phyloP scores from a whole-genome alignment of 2,329 filamentous ascomycete species.

The Plectosphaerella cucumerina region DNA sequence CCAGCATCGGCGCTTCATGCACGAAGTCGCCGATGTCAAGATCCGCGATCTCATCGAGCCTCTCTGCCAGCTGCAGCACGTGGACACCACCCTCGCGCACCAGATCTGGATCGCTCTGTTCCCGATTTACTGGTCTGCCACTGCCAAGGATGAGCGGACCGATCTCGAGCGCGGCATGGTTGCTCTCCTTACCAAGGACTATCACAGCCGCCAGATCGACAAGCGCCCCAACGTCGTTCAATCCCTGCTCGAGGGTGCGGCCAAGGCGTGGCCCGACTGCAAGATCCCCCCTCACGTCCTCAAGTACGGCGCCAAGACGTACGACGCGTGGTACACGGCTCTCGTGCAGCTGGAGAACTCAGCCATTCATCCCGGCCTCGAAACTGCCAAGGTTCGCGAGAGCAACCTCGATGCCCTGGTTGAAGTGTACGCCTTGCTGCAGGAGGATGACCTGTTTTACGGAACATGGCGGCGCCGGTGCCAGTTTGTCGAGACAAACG shows the following conservation, averaged over 20 bases:
- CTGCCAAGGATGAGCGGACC: slow-evolving; percentile 79
- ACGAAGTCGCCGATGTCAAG: slow-evolving; percentile 80
- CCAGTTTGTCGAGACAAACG: slow-evolving; percentile 96
- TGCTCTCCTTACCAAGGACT: slow-evolving; percentile 88
- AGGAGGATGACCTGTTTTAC: slow-evolving; percentile 97
- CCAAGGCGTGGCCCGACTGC: slow-evolving; percentile 79
- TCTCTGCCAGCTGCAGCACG: slow-evolving; percentile 85
- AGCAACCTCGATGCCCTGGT: slow-evolving; percentile 96
- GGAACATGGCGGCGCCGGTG: slow-evolving; percentile 93
- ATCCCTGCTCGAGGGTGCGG: slow-evolving; percentile 82
- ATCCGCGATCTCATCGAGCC: slow-evolving; percentile 87
- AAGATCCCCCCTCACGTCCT: slow-evolving; percentile 94
- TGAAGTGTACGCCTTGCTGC: slow-evolving; percentile 82
- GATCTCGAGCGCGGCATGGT: slow-evolving; percentile 91
- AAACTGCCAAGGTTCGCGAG: slow-evolving; percentile 80
- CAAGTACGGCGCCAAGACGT: slow-evolving; percentile 91
- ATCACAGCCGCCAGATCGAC: slow-evolving; percentile 90
- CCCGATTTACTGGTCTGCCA: slow-evolving; percentile 88
- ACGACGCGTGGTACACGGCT: slow-evolving; percentile 96
- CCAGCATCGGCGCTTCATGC: slow-evolving; percentile 77
- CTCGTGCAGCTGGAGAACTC: slow-evolving; percentile 86
- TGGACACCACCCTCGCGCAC: slow-evolving; percentile 76
- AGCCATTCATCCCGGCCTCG: slow-evolving; percentile 77
- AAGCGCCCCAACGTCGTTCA: slow-evolving; percentile 94
- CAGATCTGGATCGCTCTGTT: slow-evolving; percentile 90